Evolutionary conservation across 1,284 basidiomycete species (phyloP), one percentile per base, ranked within the genome.

Genomic region (Wallemia mellicola): DNA sequence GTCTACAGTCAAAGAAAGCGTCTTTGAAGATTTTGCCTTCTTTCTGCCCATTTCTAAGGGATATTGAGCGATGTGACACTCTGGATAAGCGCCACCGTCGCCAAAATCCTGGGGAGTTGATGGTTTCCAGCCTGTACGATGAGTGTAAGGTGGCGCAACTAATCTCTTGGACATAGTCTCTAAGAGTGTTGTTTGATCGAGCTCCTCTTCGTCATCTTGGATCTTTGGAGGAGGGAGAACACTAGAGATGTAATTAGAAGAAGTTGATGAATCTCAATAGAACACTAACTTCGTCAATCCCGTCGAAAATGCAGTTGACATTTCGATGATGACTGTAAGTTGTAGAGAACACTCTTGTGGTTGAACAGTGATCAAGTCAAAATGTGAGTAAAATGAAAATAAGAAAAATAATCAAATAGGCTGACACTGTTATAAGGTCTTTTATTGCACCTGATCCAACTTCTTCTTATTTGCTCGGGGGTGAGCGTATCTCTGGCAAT

Each of bases 41-140:
- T 92, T 94, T 70, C 80, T 79, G 59, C 92, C 92, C 79, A 98
- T 82, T 63, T 89, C 87, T 64, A 95, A 70, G 5, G 92, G 92
- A 72, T 95, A 98, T 69, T 98, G 92, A 14, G 92, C 92, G 60
- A 94, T 74, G 75, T 92, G 89, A 69, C 91, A 95, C 73, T 98
- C 92, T 0, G 94, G 92, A 71, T 86, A 98, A 59, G 91, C 78
- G 64, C 92, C 92, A 64, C 92, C 92, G 67, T 89, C 87, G 58
- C 80, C 85, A 71, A 83, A 96, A 67, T 96, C 89, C 60, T 82
- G 81, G 62, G 77, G 77, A 24, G 76, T 75, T 54, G 77, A 77
- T 24, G 92, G 92, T 67, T 80, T 85, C 92, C 92, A 98, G 61
- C 79, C 82, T 64, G 71, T 75, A 61, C 92, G 77, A 67, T 82